Evolutionary conservation across 192 early-diverging fungal genomes (phyloP).

Genomic region (Coemansia sp.): DNA sequence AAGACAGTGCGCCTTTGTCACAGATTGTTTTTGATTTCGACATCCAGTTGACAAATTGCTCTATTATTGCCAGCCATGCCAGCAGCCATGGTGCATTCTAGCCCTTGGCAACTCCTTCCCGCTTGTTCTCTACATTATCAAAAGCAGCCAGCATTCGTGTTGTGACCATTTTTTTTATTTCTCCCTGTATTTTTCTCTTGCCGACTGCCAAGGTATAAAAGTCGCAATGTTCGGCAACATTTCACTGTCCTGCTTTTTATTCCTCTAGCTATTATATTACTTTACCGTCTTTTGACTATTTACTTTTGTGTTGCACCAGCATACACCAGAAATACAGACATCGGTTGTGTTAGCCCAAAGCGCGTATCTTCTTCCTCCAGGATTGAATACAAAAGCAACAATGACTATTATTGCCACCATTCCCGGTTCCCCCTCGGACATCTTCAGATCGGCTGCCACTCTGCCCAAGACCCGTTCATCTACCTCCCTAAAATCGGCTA

Average conservation of each 20-base stretch:
- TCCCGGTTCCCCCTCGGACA: background rate
- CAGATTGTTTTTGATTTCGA: background rate
- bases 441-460: background rate
- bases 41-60: background rate
- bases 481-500: constrained; percentile 18
- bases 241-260: background rate
- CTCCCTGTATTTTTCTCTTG: background rate
- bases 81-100: background rate
- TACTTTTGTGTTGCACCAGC: background rate
- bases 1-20: background rate
- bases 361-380: background rate
- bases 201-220: background rate
- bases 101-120: background rate
- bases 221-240: background rate
- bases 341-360: background rate
- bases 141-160: background rate
- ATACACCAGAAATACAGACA: background rate
- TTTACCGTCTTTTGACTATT: background rate
- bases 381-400: background rate
- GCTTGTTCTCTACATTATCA: background rate
- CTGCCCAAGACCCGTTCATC: constrained; percentile 32
- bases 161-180: background rate
- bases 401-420: background rate
- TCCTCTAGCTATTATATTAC: background rate
- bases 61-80: too few relatives aligned